Base-by-base conservation (phyloP, 495 filamentous ascomycete species). In the Aspergillus indologenus region DNA sequence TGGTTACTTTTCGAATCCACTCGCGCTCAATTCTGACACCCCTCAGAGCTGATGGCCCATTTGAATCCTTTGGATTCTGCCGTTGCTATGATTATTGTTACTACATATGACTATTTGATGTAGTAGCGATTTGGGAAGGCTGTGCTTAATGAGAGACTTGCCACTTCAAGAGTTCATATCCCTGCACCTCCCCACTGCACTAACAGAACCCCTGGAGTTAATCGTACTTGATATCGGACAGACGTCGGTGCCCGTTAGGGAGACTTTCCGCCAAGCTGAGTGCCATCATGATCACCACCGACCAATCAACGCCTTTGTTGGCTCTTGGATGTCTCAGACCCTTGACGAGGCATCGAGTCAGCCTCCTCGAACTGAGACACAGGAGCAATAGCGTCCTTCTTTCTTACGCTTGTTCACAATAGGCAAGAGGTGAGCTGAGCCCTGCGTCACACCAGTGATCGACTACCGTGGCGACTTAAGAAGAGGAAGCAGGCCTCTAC, bases 361-460 rank as follows among this genome's bases (percentile, higher is more conserved):
- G 51, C 51, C 42, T 24, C 58, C 45, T 55, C 51, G 34, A 59
- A 59, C 49, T 47, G 20, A 54, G 49, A 50, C 49, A 54, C 19
- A 24, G 53, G 19, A 55, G 53, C 51, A 47, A 46, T 20, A 53
- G 47, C 42, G 20, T 45, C 17, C 15, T 43, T n/a, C n/a, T 47
- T 26, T 53, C 5, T 51, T 29, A 20, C 34, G 34, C 46, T 56
- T 56, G 45, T 53, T 54, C 57, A 59, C 50, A 59, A 54, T 43
- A 61, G 51, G 26, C 45, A 43, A 54, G 31, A 26, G 49, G 21
- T 42, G 12, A 51, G 29, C 31, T 40, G 57, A 57, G 48, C 42
- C 59, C 46, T 46, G 26, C 31, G n/a, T 61, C 54, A 57, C 54
- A 48, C 53, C 53, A 57, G 59, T 47, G 23, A 56, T 57, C 18